These are phyloP conservation scores for Aspergillus viridinutans DNA, from an alignment of 2,329 filamentous ascomycete genomes.

Conservation along the genomic window DNA sequence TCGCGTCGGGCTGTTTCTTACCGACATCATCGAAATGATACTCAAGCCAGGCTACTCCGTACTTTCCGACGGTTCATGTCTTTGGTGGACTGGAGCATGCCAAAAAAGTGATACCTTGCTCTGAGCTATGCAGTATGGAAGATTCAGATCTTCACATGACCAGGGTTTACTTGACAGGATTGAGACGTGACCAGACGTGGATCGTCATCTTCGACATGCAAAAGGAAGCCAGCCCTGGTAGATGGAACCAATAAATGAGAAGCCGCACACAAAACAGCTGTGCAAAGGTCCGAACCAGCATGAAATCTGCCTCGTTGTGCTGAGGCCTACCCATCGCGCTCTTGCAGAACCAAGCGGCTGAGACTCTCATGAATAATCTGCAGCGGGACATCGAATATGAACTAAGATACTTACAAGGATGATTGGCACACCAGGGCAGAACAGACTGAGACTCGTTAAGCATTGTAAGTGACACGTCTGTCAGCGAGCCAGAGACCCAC, in stretches of 20 bases:
- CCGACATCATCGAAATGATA: neutral
- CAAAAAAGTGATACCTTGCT: neutral
- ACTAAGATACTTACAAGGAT: neutral
- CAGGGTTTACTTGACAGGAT: neutral
- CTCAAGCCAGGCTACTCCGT: neutral
- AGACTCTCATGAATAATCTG: neutral
- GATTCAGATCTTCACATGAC: neutral
- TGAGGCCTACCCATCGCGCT: neutral
- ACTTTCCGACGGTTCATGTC: neutral
- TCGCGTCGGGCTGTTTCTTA: neutral
- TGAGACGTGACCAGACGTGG: neutral
- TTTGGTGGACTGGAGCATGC: neutral
- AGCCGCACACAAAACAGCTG: neutral
- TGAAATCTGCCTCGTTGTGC: neutral
- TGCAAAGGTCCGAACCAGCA: neutral
- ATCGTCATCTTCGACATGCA: too few relatives aligned
- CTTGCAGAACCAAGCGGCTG: neutral
- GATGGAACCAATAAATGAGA: neutral
- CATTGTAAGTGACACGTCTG: neutral
- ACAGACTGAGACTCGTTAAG: neutral
- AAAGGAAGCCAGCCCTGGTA: too few relatives aligned
- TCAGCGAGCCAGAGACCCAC: neutral
- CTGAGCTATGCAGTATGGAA: neutral
- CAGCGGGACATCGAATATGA: neutral
- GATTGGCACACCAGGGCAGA: neutral